Base-by-base conservation (phyloP, 176 grass and related monocot species). In the Tillandsia fasciculata region DNA sequence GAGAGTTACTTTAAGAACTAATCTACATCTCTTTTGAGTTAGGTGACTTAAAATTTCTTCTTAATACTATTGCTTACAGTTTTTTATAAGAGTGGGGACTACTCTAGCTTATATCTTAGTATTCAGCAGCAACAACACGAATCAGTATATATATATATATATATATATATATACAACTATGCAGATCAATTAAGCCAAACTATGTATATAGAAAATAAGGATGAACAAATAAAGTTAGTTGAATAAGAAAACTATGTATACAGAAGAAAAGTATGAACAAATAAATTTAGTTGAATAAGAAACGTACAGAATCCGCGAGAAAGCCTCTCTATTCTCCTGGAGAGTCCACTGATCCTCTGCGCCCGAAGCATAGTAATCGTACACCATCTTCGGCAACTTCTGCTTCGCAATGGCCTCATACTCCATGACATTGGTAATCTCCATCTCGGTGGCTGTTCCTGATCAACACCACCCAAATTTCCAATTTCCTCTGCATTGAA, bases 331-430 rank as follows among this genome's bases (percentile, higher is more conserved):
- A 33, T 77, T 77, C 52, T 77, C 75, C 4, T 77, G 23, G 50
- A 77, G 48, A 42, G 52, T 63, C 75, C 75, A 77, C 51, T 77
- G 52, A 52, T 77, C 75, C 26, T 77, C 75, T 11, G 75, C 75
- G 2, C 75, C 75, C 0, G 75, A 77, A n/a, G 75, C 75, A 27
- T 77, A 77, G 65, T 77, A 77, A 42, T 77, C 75, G 13, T 59
- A 77, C 10, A 69, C 75, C 75, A 77, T 77, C 75, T 77, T 77
- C 17, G 75, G 75, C 75, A 77, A 29, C 52, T 61, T 77, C 65
- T 68, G 65, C 75, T 63, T 77, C 26, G 75, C 75, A 48, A 77
- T 69, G 65, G 52, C 65, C 28, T 77, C 52, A 29, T 77, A 77
- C 53, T 77, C 75, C 65, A 28, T 77, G 47, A 77, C 75, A 48